Conservation (phyloP, 2,329 filamentous ascomycete species). For the Aspergillus brunneoviolaceus region DNA sequence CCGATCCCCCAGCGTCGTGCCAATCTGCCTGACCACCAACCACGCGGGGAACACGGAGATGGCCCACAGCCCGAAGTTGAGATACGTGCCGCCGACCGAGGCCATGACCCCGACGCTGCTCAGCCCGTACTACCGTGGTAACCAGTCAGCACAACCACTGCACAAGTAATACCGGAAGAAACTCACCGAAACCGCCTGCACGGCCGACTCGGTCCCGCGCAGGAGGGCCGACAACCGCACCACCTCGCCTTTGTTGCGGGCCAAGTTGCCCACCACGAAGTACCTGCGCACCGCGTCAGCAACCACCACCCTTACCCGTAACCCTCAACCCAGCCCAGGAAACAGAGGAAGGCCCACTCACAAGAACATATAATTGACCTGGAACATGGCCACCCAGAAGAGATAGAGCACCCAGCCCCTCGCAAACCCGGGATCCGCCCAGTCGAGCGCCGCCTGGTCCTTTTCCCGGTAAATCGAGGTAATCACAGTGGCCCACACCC, state of each 20-base stretch:
- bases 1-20: slow-evolving; percentile 34
- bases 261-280: slow-evolving; percentile 68
- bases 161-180: no score
- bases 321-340: no score
- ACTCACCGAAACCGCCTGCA: slow-evolving; percentile 65
- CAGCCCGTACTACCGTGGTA: slow-evolving; percentile 56
- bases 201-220: slow-evolving; percentile 69
- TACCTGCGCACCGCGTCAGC: slow-evolving; percentile 48
- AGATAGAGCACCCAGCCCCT: slow-evolving; percentile 66
- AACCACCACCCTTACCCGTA: not conserved
- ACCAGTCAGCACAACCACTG: no score
- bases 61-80: slow-evolving; percentile 70
- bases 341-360: slow-evolving; percentile 38
- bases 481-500: slow-evolving; percentile 68
- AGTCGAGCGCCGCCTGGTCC: slow-evolving; percentile 62
- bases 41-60: slow-evolving; percentile 64
- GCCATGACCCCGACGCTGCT: slow-evolving; percentile 63
- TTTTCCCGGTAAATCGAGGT: slow-evolving; percentile 60
- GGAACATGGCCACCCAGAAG: slow-evolving; percentile 66
- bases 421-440: slow-evolving; percentile 63
- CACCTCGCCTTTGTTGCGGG: slow-evolving; percentile 61
- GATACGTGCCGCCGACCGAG: slow-evolving; percentile 64
- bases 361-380: slow-evolving; percentile 72
- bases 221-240: slow-evolving; percentile 68
- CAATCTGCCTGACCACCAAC: slow-evolving; percentile 62